Percentiles rank a stretch among this genome's conserved stretches.
Conservation (phyloP, 345 rosid genomes). For the Tarenaya hassleriana region DNA sequence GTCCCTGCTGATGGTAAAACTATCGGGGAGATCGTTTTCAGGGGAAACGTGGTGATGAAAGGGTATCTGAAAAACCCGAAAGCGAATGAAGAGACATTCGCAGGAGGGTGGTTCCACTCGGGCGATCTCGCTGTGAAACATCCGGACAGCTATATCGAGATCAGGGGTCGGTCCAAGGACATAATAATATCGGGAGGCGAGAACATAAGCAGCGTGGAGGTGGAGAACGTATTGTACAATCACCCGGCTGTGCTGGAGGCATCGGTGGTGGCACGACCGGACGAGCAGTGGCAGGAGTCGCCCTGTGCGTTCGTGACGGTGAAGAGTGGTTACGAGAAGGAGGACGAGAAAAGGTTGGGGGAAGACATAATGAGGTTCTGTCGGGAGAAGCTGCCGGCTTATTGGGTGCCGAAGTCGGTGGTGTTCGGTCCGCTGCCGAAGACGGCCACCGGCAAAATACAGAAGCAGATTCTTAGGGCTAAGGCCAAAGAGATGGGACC, state of each 20-base stretch:
- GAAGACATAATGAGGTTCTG: slow-evolving; percentile 65
- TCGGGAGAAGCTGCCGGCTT: slow-evolving; percentile 66
- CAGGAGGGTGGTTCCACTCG: slow-evolving; percentile 86
- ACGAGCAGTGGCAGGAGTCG: slow-evolving; percentile 51
- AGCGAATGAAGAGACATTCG: slow-evolving; percentile 68
- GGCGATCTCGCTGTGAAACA: slow-evolving; percentile 87
- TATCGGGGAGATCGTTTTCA: slow-evolving; percentile 75
- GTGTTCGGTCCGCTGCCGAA: no score
- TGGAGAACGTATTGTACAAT: slow-evolving; percentile 42
- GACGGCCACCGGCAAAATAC: slow-evolving; percentile 92
- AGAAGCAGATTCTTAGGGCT: slow-evolving; percentile 67
- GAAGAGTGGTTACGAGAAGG: slow-evolving; percentile 37
- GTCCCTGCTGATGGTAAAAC: slow-evolving; percentile 82
- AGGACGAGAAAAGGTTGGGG: slow-evolving; percentile 34
- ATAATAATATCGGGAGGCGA: slow-evolving; percentile 67
- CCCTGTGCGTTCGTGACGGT: slow-evolving; percentile 59
- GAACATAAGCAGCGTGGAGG: slow-evolving; percentile 54
- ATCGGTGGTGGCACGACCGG: slow-evolving; percentile 59
- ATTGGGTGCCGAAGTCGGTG: no score
- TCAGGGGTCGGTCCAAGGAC: slow-evolving; percentile 62
- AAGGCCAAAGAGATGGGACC: slow-evolving; percentile 77
- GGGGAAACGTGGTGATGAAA: slow-evolving; percentile 80
- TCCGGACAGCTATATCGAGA: slow-evolving; percentile 76
- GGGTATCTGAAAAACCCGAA: slow-evolving; percentile 83
- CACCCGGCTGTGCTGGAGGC: slow-evolving; percentile 45